Evolutionary conservation across 2,329 filamentous ascomycete genomes (phyloP).

Genomic region (Fusarium veterinarium): DNA sequence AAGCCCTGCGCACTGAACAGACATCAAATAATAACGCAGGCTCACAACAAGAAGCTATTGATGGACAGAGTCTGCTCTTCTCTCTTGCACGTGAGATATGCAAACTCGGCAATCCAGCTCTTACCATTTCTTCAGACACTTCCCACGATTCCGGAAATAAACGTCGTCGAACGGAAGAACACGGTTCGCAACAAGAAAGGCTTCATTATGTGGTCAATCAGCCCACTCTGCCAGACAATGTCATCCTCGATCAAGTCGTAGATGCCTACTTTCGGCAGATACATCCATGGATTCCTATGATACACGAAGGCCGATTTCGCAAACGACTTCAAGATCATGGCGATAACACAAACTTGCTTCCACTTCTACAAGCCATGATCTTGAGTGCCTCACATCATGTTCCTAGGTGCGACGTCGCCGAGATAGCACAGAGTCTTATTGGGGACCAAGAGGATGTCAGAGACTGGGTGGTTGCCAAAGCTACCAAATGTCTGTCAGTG

Average conservation of each 20-base stretch:
- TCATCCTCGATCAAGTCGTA: constrained; percentile 18
- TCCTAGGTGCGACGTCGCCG: neutral
- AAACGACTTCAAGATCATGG: constrained; percentile 12
- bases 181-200: neutral
- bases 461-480: constrained; percentile 19
- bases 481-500: constrained; percentile 25
- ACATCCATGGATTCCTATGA: constrained; percentile 35
- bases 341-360: neutral
- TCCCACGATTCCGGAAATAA: neutral
- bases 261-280: constrained; percentile 28
- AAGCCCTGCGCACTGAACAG: neutral
- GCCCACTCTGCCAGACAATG: constrained; percentile 5
- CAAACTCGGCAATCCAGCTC: neutral
- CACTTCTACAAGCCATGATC: constrained; percentile 22
- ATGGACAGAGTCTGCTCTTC: neutral
- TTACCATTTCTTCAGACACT: neutral
- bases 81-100: constrained; percentile 31
- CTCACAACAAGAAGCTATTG: neutral
- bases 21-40: neutral
- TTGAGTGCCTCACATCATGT: constrained; percentile 22
- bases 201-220: neutral
- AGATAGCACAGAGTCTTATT: neutral
- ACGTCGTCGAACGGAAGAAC: constrained; percentile 10
- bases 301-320: constrained; percentile 29
- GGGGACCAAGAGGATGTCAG: neutral